Conservation (phyloP, 108 stramenopile genomes). For the Epithemia pelagica region DNA sequence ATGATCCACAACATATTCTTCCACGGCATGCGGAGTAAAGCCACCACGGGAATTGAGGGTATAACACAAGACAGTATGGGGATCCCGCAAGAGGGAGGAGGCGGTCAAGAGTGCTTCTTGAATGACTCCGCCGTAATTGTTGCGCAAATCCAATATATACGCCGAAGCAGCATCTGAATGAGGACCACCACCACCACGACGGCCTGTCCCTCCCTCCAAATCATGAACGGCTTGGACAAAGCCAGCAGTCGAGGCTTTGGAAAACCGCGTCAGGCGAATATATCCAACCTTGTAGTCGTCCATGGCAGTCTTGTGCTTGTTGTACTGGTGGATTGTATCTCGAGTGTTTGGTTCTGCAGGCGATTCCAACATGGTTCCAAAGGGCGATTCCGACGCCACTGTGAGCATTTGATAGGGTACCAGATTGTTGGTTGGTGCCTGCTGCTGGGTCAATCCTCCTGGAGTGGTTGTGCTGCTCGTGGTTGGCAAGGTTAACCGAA, state of each 20-base stretch:
- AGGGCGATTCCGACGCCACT: not conserved
- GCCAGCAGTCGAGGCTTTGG: constrained; percentile 54
- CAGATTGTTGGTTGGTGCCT: constrained; percentile 39
- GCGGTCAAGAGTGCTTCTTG: constrained; percentile 83
- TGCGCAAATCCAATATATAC: constrained; percentile 75
- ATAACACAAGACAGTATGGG: constrained; percentile 71
- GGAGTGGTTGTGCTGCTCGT: not conserved
- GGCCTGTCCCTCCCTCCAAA: constrained; percentile 58
- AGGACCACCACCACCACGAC: too few relatives aligned
- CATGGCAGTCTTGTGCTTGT: not conserved
- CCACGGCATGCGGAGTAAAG: constrained; percentile 72
- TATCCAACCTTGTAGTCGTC: constrained; percentile 45
- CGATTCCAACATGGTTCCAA: not conserved
- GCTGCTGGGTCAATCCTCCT: too few relatives aligned
- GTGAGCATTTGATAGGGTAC: constrained; percentile 35
- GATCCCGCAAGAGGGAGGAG: constrained; percentile 68
- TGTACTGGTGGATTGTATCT: not conserved
- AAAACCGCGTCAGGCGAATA: constrained; percentile 77
- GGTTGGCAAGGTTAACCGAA: not conserved
- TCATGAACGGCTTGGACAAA: constrained; percentile 51
- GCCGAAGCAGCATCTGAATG: constrained; percentile 55
- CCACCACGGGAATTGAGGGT: constrained; percentile 70
- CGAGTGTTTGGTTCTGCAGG: not conserved
- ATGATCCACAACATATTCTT: constrained; percentile 66
- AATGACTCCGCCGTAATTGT: constrained; percentile 80